A percentile compares a stretch with the other conserved stretches of the same genome.
Conservation (phyloP, 108 stramenopile genomes). For the Nannochloropsis salina region DNA sequence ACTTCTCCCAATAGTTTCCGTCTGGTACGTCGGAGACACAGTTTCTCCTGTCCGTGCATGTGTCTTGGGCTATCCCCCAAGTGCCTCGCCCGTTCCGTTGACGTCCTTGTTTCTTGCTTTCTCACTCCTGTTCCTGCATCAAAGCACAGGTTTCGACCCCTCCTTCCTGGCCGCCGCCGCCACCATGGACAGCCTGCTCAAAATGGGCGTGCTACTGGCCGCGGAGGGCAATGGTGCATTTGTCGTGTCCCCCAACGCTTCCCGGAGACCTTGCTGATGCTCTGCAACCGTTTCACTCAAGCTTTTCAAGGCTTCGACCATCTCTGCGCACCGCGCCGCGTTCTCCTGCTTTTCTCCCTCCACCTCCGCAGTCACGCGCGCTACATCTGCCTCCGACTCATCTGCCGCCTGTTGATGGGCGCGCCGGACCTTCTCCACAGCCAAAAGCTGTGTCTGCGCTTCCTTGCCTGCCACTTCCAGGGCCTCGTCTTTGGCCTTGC, state of each 20-base stretch:
- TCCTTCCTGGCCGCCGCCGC: neutral
- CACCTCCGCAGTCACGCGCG: neutral
- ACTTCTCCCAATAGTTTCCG: no score
- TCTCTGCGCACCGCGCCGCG: neutral
- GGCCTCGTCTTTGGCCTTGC: neutral
- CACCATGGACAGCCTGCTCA: conserved; percentile 4
- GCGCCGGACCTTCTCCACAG: neutral
- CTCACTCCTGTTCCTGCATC: neutral
- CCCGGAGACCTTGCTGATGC: neutral
- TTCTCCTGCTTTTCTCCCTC: neutral
- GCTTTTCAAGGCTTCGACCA: neutral
- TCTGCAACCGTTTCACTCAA: neutral
- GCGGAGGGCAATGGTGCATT: neutral
- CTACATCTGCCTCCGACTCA: neutral
- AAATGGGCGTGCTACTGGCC: neutral
- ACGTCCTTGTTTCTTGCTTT: neutral
- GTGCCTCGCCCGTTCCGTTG: neutral
- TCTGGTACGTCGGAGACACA: neutral
- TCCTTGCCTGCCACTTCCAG: conserved; percentile 16
- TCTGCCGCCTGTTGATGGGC: neutral
- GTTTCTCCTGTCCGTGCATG: neutral
- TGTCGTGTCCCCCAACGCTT: neutral
- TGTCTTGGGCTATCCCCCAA: neutral
- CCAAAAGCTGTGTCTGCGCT: neutral
- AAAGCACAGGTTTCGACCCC: conserved; percentile 4